Evolutionary conservation across 345 rosid genomes (phyloP).

Genomic region (Populus davidiana): DNA sequence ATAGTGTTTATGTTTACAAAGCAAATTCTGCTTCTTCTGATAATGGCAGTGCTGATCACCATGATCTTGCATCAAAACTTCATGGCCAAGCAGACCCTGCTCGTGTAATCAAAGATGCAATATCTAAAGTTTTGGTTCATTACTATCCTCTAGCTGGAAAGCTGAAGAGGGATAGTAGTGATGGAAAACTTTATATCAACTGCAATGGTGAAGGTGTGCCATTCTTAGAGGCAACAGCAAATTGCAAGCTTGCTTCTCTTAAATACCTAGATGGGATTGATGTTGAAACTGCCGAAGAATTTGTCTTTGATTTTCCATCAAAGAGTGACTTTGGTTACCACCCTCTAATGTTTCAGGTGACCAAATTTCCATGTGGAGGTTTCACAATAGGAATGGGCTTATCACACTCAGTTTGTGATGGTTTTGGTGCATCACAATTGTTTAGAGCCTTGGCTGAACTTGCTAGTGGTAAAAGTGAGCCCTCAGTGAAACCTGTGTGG

Average conservation of each 20-base stretch:
- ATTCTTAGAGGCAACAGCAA: slow-evolving; percentile 37
- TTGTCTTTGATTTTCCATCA: slow-evolving; percentile 31
- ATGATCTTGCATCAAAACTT: neutral
- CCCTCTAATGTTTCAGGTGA: slow-evolving; percentile 46
- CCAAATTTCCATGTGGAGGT: slow-evolving; percentile 57
- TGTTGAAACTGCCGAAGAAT: slow-evolving; percentile 23
- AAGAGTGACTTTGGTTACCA: slow-evolving; percentile 24
- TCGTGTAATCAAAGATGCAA: slow-evolving; percentile 40
- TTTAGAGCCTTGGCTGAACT: slow-evolving; percentile 46
- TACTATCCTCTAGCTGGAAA: slow-evolving; percentile 66
- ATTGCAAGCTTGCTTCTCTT: slow-evolving; percentile 39
- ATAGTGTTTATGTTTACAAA: slow-evolving; percentile 45
- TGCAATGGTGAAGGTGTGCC: slow-evolving; percentile 53
- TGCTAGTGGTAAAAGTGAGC: slow-evolving; percentile 32
- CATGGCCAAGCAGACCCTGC: slow-evolving; percentile 32
- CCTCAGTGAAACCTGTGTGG: slow-evolving; percentile 51
- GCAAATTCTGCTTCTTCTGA: neutral
- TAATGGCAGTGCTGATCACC: neutral
- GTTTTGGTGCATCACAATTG: slow-evolving; percentile 55
- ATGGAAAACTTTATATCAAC: slow-evolving; percentile 36
- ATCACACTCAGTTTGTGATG: slow-evolving; percentile 57
- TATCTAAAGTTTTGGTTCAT: slow-evolving; percentile 45
- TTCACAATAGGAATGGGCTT: slow-evolving; percentile 53
- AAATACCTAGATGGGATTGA: slow-evolving; percentile 45
- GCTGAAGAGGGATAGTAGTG: slow-evolving; percentile 31